Evolutionary conservation across 2,329 filamentous ascomycete species (phyloP), one percentile per base, ranked within the genome.

Genomic region (Kalmusia sp.): DNA sequence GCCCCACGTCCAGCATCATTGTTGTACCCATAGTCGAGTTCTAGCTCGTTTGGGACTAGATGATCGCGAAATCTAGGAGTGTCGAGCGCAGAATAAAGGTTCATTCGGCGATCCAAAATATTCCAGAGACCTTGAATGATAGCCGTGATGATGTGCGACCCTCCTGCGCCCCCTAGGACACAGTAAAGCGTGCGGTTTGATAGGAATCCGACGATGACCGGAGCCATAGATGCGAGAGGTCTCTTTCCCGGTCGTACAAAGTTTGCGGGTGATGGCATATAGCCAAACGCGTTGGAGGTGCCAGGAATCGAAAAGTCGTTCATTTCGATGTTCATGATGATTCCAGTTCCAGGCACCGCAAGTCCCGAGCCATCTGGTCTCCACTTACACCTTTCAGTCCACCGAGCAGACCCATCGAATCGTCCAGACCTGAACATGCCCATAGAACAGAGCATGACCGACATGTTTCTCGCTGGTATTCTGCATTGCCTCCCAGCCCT

Each of bases 241-340:
- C 93, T 85, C 75, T 96, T 96, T 41, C 85, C 82, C 0, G 91
- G 86, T 4, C 86, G 83, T 71, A 96, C 87, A 71, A 86, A 96
- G 80, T 97, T 97, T 41, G 87, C 83, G 3, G 86, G 84, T 1
- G 86, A 87, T 1, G 93, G 92, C 37, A 88, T 84, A 76, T 91
- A 96, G 48, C 92, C 92, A 70, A 96, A 97, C 22, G 87, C 86
- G 71, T 96, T 96, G 51, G 80, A 82, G 1, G 82, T 78, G 47
- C 85, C 85, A 0, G 93, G 92, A 64, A 96, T 92, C 41, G 88
- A 92, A 78, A 97, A 97, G 48, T 69, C 68, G 54, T 74, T 74
- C 74, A 76, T 76, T 49, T 77, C 77, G 57, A 80, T 78, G 71
- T 80, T 73, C 79, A 95, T 85, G 49, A 96, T 90, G 53, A 96